These are phyloP conservation scores for Ilyonectria robusta DNA, from an alignment of 2,329 filamentous ascomycete species.

Conservation along the genomic window DNA sequence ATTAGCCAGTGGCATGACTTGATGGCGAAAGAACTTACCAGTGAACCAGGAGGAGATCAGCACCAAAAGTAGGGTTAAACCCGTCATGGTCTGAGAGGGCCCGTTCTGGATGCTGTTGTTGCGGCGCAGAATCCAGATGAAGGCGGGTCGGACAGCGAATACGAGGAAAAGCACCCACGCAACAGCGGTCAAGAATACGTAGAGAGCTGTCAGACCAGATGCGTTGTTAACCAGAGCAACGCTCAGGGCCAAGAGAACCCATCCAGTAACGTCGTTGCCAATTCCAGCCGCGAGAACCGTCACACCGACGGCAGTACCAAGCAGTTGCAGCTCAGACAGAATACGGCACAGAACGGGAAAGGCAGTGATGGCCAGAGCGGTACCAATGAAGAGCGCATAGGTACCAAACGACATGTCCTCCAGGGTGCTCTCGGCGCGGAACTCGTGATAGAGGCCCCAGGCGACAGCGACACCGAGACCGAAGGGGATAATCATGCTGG, in stretches of 20 bases:
- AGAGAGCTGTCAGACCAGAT: conserved; percentile 86
- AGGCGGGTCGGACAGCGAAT: conserved; percentile 79
- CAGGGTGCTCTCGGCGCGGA: conserved; percentile 62
- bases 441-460: conserved; percentile 84
- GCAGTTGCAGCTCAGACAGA: conserved; percentile 88
- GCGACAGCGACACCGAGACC: conserved; percentile 85
- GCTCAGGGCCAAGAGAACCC: conserved; percentile 93
- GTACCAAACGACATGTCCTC: conserved; percentile 64
- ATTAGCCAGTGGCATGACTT: conserved; percentile 1
- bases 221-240: conserved; percentile 93
- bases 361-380: conserved; percentile 92
- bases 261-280: conserved; percentile 83
- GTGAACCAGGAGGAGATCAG: conserved; percentile 89
- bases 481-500: conserved; percentile 87
- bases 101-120: conserved; percentile 88
- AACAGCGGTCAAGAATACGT: conserved; percentile 81
- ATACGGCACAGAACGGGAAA: conserved; percentile 96
- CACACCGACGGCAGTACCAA: conserved; percentile 86
- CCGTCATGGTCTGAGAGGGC: conserved; percentile 87
- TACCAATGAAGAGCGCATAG: conserved; percentile 85
- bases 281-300: conserved; percentile 93
- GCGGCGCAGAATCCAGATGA: conserved; percentile 80
- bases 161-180: conserved; percentile 84
- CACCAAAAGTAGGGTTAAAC: conserved; percentile 84
- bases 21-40: conserved; percentile 50